phyloP scores from a whole-genome alignment of 2,329 filamentous ascomycete genomes.

The Sporothrix pallida region DNA sequence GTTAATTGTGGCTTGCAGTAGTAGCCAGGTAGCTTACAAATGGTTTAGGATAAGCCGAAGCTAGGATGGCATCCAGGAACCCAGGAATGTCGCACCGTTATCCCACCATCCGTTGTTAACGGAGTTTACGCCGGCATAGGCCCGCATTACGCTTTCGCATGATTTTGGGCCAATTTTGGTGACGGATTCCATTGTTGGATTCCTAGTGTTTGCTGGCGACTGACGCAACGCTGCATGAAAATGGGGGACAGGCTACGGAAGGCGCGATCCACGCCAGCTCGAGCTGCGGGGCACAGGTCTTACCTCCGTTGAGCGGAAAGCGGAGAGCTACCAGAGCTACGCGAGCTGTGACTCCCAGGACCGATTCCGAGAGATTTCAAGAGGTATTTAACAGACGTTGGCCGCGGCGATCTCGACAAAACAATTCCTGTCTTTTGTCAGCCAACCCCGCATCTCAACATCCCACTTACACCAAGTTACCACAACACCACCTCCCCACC shows the following conservation, averaged over 20 bases:
- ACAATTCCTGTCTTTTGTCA: background rate
- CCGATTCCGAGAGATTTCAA: no score
- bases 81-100: background rate
- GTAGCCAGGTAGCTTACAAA: background rate
- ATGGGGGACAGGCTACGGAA: slow-evolving; percentile 6
- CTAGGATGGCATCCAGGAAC: background rate
- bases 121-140: slow-evolving; percentile 23
- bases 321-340: background rate
- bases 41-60: no score
- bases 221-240: background rate
- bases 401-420: no score
- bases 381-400: background rate
- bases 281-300: background rate
- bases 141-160: background rate
- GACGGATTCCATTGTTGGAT: no score
- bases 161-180: no score
- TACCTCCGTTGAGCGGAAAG: background rate
- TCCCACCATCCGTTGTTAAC: slow-evolving; percentile 22
- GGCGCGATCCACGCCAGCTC: slow-evolving; percentile 7
- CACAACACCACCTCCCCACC: background rate
- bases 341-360: background rate
- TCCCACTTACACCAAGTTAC: background rate
- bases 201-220: background rate
- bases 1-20: no score
- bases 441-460: background rate